Conservation (phyloP, 2,329 filamentous ascomycete species). For the Byssochlamys sp. region DNA sequence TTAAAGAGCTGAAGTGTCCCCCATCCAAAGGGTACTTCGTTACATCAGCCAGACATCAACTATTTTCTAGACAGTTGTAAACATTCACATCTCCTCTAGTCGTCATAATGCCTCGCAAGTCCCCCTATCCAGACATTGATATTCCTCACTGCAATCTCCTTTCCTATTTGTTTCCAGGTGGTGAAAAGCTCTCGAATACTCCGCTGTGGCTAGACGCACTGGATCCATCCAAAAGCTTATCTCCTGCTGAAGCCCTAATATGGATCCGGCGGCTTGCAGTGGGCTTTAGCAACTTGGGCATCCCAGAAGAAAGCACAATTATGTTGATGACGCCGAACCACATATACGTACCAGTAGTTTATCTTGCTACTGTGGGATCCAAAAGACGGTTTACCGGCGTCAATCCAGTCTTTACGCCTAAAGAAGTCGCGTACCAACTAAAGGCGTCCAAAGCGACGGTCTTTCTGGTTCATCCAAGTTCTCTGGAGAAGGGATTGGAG, state of each 20-base stretch:
- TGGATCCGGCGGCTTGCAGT: conserved; percentile 64
- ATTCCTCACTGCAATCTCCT: background rate
- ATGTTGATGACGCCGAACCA: conserved; percentile 65
- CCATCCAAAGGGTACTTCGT: too few relatives aligned
- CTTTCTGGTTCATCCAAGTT: background rate
- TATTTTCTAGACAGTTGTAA: too few relatives aligned
- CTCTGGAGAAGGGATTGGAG: background rate
- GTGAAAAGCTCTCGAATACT: background rate
- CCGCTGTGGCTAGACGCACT: background rate
- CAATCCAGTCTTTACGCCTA: conserved; percentile 58
- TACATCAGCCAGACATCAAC: too few relatives aligned
- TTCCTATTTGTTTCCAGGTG: background rate
- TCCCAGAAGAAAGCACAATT: conserved; percentile 60
- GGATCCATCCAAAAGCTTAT: conserved; percentile 48
- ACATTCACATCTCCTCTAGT: too few relatives aligned
- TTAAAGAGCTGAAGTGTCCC: too few relatives aligned
- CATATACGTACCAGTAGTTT: conserved; percentile 60
- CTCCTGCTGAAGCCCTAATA: conserved; percentile 54
- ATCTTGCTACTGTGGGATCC: conserved; percentile 67
- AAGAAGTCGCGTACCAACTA: conserved; percentile 55
- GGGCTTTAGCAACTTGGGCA: conserved; percentile 55
- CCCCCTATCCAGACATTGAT: background rate
- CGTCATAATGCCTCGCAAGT: conserved; percentile 2
- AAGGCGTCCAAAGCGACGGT: conserved; percentile 16
- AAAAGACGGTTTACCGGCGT: conserved; percentile 69